Percentiles rank a stretch among this genome's conserved stretches.
Evolutionary conservation across 768 basidiomycete species (phyloP).

Genomic region (Hygrophorus russula): DNA sequence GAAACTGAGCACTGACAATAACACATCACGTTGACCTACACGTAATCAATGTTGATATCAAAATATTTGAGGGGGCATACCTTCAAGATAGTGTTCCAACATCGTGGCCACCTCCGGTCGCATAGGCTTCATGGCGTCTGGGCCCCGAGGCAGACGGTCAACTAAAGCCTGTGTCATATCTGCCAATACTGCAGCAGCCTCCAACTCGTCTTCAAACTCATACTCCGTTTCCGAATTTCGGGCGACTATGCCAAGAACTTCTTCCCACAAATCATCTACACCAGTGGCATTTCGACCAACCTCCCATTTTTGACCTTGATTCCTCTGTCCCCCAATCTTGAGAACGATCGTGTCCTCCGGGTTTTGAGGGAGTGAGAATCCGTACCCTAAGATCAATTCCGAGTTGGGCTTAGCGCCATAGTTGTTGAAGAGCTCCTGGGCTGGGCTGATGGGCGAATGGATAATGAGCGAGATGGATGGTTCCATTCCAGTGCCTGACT

Average conservation of each 20-base stretch:
- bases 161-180: constrained; percentile 53
- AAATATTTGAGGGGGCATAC: constrained; percentile 17
- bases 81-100: constrained; percentile 59
- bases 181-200: constrained; percentile 51
- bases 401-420: constrained; percentile 89
- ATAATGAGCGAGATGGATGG: constrained; percentile 47
- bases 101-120: constrained; percentile 53
- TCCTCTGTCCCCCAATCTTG: constrained; percentile 46
- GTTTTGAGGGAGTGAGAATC: constrained; percentile 71
- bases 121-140: constrained; percentile 14
- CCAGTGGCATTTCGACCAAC: constrained; percentile 47
- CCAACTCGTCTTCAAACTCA: constrained; percentile 53
- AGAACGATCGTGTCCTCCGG: constrained; percentile 82
- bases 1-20: too few species aligned
- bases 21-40: too few species aligned
- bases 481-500: constrained; percentile 2
- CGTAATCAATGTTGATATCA: too few species aligned
- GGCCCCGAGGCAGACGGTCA: constrained; percentile 33
- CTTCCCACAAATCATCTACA: constrained; percentile 50
- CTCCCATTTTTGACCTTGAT: constrained; percentile 41
- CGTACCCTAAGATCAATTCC: constrained; percentile 85
- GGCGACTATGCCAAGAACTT: constrained; percentile 26
- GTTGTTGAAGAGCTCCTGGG: constrained; percentile 73
- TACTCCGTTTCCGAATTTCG: constrained; percentile 15
- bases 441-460: constrained; percentile 28